These are phyloP conservation scores for Omphalotus guepiniiformis DNA, from an alignment of 768 basidiomycete species.

Conservation along the genomic window DNA sequence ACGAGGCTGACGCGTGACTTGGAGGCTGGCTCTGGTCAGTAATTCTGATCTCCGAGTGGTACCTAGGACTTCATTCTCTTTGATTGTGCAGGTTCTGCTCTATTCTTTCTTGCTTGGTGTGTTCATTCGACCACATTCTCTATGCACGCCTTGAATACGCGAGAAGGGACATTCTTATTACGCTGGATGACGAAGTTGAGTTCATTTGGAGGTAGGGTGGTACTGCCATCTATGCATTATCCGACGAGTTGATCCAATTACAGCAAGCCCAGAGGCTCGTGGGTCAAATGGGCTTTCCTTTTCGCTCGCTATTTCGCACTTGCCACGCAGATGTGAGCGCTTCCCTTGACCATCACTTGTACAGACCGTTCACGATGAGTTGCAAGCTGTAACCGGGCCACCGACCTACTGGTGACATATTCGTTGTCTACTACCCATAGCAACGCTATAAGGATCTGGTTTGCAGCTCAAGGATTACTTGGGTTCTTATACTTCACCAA, in stretches of 20 bases:
- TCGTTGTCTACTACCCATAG: conserved; percentile 2
- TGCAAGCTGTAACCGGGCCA: conserved; percentile 18
- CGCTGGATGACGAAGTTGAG: conserved; percentile 26
- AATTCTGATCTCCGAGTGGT: neutral
- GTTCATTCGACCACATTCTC: neutral
- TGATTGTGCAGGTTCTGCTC: neutral
- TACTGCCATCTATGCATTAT: neutral
- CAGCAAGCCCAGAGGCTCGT: conserved; percentile 25
- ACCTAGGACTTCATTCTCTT: neutral
- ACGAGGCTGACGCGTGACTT: conserved; percentile 4
- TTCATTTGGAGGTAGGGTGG: conserved; percentile 25
- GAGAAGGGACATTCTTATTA: conserved; percentile 26
- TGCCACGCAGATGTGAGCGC: conserved; percentile 21
- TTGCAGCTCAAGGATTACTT: conserved; percentile 21
- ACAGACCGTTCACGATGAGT: neutral
- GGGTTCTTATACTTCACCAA: conserved; percentile 18
- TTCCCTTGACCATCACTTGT: conserved; percentile 5
- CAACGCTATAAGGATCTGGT: conserved; percentile 10
- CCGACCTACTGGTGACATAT: conserved; percentile 10
- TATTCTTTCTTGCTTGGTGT: conserved; percentile 5
- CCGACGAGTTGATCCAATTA: neutral
- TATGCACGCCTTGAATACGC: no score
- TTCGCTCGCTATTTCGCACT: conserved; percentile 27
- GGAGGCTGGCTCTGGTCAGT: conserved; percentile 2
- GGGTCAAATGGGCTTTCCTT: conserved; percentile 30